Evolutionary conservation across 495 filamentous ascomycete species (phyloP).

Genomic region (Penicillium flavigenum): DNA sequence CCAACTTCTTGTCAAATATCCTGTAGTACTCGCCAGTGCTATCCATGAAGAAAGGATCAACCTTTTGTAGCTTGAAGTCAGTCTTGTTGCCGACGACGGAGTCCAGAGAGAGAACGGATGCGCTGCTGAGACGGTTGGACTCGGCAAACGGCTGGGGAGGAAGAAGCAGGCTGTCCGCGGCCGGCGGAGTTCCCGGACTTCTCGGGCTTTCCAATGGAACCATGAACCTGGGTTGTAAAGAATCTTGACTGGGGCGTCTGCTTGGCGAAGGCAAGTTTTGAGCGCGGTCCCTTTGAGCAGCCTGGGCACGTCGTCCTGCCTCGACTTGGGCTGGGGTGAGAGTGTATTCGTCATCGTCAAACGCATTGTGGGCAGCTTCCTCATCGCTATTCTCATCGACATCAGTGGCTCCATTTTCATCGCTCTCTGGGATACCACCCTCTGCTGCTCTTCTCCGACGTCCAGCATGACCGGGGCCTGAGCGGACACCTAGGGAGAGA

Average conservation of each 20-base stretch:
- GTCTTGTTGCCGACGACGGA: conserved; percentile 60
- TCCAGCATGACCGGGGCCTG: conserved; percentile 44
- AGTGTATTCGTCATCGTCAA: conserved; percentile 48
- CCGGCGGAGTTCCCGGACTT: conserved; percentile 33
- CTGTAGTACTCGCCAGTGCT: conserved; percentile 60
- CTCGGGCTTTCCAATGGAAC: conserved; percentile 6
- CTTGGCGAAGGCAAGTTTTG: conserved; percentile 7
- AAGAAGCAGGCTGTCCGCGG: conserved; percentile 37
- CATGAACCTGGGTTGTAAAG: conserved; percentile 22
- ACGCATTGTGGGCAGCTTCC: conserved; percentile 38
- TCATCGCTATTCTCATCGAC: conserved; percentile 45
- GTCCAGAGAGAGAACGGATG: conserved; percentile 53
- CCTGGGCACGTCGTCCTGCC: conserved; percentile 36
- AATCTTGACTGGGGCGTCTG: conserved; percentile 35
- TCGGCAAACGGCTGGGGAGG: conserved; percentile 31
- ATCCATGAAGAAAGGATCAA: conserved; percentile 71
- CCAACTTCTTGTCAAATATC: conserved; percentile 58
- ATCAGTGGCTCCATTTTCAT: conserved; percentile 30
- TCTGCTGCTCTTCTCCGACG: conserved; percentile 20
- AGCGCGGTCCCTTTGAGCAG: conserved; percentile 19
- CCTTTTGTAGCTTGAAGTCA: conserved; percentile 66
- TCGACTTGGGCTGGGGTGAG: conserved; percentile 42
- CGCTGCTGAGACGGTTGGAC: conserved; percentile 40
- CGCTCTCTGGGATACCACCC: neutral
- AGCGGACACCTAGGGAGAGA: conserved; percentile 46